Evolutionary conservation across 169 alveolate species (phyloP), one percentile per base, ranked within the genome.

Genomic region (Perkinsus marinus): DNA sequence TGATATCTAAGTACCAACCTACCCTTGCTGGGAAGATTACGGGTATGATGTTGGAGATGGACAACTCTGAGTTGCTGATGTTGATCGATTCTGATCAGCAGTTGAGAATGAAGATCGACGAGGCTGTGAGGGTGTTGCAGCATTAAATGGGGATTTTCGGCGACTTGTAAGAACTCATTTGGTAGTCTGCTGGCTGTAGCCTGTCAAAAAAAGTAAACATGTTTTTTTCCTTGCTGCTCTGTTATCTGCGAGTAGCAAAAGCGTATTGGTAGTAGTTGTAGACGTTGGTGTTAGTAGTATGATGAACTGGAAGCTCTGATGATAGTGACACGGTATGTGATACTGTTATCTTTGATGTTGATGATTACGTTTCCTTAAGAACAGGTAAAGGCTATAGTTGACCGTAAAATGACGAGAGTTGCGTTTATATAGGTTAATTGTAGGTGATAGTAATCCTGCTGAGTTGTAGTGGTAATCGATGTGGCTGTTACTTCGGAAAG

Each of bases 11-110:
- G 89, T 95, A 94, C 47, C 98, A 97, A 93, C 99, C 99, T 0
- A 98, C 97, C 39, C 95, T 98, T 92, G 99, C 99, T 0, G 99
- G 98, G 16, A 97, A 97, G 94, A 97, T 97, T 46, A 97, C 98
- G 0, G 99, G 99, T 10, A 98, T 98, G 99, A 98, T 98, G 99
- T 94, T 98, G 90, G 99, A 98, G 93, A 98, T 98, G 98, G 99
- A 98, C 95, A 97, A 97, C 96, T 94, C 95, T 89, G 99, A 98
- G 95, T 95, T 98, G 69, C 92, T 97, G 93, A 96, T 96, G 90
- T 95, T 98, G 90, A 94, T 98, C 90, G 98, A 96, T 91, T 94
- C 96, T 92, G 98, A 97, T 57, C 95, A 94, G 39, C 98, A 97
- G 94, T 96, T 98, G 39, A 96, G 96, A 93, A 96, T 95, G 93